These are phyloP conservation scores for Skeletonema marinoi DNA, from an alignment of 108 stramenopile genomes.

Conservation along the genomic window DNA sequence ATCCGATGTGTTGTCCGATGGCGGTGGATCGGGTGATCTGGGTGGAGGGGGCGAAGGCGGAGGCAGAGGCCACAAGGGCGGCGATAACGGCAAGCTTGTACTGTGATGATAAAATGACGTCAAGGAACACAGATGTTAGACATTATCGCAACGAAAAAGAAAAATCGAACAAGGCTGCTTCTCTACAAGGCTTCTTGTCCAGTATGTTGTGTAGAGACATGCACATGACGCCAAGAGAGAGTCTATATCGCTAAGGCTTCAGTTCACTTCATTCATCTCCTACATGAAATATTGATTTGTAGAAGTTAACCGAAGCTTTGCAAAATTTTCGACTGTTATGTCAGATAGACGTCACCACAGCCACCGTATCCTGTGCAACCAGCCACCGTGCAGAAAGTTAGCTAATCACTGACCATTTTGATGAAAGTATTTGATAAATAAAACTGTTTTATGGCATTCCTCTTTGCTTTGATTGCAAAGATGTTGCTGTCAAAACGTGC, in stretches of 20 bases:
- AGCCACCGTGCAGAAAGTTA: background rate
- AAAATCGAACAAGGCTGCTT: background rate
- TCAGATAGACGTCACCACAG: background rate
- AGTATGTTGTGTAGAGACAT: background rate
- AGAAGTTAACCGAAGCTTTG: too few species aligned
- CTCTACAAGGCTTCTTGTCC: background rate
- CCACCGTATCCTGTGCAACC: background rate
- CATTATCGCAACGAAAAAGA: background rate
- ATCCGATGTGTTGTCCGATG: conserved; percentile 38
- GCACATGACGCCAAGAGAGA: too few species aligned
- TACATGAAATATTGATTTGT: too few species aligned
- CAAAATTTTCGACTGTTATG: background rate
- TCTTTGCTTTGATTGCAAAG: too few species aligned
- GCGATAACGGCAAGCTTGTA: conserved; percentile 5
- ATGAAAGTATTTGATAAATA: background rate
- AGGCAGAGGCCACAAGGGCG: background rate
- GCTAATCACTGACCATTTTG: background rate
- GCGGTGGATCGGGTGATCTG: background rate
- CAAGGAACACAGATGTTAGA: background rate
- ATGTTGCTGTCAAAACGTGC: too few species aligned
- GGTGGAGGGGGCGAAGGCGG: background rate
- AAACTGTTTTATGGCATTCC: background rate
- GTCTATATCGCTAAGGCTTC: too few species aligned
- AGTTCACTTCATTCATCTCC: too few species aligned
- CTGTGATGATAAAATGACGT: background rate